Conservation (phyloP, 1,139 yeast species). For the Zhuliangozyma blackwelliae region DNA sequence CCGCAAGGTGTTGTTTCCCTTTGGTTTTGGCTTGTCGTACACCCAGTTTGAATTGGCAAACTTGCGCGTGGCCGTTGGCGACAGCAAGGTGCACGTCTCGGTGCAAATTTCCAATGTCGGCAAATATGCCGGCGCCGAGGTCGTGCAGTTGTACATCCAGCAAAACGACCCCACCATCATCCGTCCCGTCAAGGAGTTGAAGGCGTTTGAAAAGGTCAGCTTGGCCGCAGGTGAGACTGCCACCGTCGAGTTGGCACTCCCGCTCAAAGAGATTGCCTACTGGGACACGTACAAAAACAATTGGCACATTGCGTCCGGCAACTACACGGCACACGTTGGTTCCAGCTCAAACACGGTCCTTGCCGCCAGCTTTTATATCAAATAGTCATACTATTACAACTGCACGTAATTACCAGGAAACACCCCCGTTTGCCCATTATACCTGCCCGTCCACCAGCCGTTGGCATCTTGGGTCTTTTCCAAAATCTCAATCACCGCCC, state of each 20-base stretch:
- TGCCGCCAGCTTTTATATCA: conserved; percentile 32
- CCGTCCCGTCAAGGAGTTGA: conserved; percentile 49
- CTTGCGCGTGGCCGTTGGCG: conserved; percentile 37
- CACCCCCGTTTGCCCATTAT: conserved; percentile 82
- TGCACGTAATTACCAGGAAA: conserved; percentile 97
- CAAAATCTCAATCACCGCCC: conserved; percentile 77
- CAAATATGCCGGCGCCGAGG: conserved; percentile 46
- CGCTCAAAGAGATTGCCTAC: conserved; percentile 47
- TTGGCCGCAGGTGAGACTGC: conserved; percentile 41
- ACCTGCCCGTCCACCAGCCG: conserved; percentile 98
- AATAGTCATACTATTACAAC: conserved; percentile 22
- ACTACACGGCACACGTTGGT: conserved; percentile 47
- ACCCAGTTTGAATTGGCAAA: conserved; percentile 42
- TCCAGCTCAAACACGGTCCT: conserved; percentile 23
- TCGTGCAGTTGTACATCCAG: conserved; percentile 55
- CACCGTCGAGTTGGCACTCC: conserved; percentile 41
- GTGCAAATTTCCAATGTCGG: conserved; percentile 52
- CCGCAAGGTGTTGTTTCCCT: conserved; percentile 55
- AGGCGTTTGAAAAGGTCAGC: conserved; percentile 58
- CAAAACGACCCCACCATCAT: conserved; percentile 41
- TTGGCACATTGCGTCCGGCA: conserved; percentile 51
- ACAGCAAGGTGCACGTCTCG: conserved; percentile 34
- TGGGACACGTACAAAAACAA: conserved; percentile 46
- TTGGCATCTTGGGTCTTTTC: conserved; percentile 79
- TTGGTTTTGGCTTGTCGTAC: conserved; percentile 60